Base-by-base conservation (phyloP, 2,329 filamentous ascomycete species). In the Macrophomina pseudophaseolina region DNA sequence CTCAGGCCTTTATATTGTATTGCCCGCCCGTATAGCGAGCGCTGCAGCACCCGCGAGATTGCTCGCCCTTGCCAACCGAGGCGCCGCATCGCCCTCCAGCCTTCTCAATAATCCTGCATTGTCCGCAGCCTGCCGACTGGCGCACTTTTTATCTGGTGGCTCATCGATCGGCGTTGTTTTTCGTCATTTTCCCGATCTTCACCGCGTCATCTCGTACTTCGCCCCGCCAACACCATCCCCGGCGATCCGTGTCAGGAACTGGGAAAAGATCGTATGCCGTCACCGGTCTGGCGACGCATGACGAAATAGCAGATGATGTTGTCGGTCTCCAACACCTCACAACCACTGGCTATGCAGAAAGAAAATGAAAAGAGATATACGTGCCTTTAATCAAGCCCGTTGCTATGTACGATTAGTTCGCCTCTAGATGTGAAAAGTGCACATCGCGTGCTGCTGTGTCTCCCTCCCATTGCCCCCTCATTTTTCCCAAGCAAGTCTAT, bases 101-200 rank as follows among this genome's bases (percentile, higher is more conserved):
- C 49, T n/a, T 52, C 49, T 14, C 12, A 30, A 23, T 23, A 11
- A 30, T 8, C 7, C 30, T 33, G 28, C 8, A 30, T 30, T 14
- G n/a, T 23, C 14, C 49, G 11, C 28, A 7, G 2, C 33, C n/a
- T 52, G 49, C 30, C 49, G 49, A 5, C 49, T 32, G 6, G 49
- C 11, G n/a, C 8, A 7, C 7, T 3, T 33, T 52, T 7, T 33
- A 14, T 11, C 5, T n/a, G 4, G 51, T 53, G 51, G 51, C 51
- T 35, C n/a, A 40, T 40, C 33, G 32, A 54, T 40, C 52, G 9
- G 52, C 52, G 32, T 28, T n/a, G 32, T n/a, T 23, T 38, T 38
- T 38, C 52, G 52, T 54, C 52, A 54, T 23, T 40, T 16, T 54
- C 23, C 52, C 52, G 52, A 38, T 40, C 52, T 54, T 30, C 52